Base-by-base conservation (phyloP, 805 yeast species). In the Candida tibetensis region DNA sequence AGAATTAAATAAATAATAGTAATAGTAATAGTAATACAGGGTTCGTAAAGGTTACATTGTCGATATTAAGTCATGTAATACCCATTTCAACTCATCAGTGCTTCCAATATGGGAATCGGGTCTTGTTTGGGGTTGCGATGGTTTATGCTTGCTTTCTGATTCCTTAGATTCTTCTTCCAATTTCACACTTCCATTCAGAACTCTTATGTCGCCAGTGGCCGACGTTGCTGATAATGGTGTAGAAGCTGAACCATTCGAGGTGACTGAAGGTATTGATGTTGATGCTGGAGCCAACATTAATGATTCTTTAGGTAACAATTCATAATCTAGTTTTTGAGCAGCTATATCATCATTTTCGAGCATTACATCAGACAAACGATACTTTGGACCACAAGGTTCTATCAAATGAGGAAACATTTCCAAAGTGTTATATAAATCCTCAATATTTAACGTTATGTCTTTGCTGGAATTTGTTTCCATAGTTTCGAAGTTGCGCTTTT, bases 31-130 rank as follows among this genome's bases (percentile, higher is more conserved):
- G 15, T 36, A 30, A 30, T 36, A 36, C 39, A 36, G 10, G 27
- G 30, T 25, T 36, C 13, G 17, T 17, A 13, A 21, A 7, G 35
- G 17, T 52, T 45, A 66, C 60, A 57, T 57, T 5, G 64, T 51
- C 9, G 75, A 64, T n/a, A 80, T 59, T 36, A 84, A 71, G 48
- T 82, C 90, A 58, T 79, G 81, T 26, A 85, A 70, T 37, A 84
- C 63, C 85, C 87, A 79, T 47, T 79, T 77, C 45, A 85, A 62
- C 53, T 85, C 95, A 39, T 82, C 84, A 25, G 77, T 74, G 0
- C 81, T 69, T 4, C 85, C 85, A 32, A 72, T 60, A 48, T 76
- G 75, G 9, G 59, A 47, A 36, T 50, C 58, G 28, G 53, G 47
- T 35, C 52, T 40, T 10, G 28, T 29, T 28, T 31, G 37, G 12